Percentiles rank a stretch among this genome's conserved stretches.
These are phyloP conservation scores for Cicer judaicum DNA, from an alignment of 306 rosid genomes.

Conservation along the genomic window DNA sequence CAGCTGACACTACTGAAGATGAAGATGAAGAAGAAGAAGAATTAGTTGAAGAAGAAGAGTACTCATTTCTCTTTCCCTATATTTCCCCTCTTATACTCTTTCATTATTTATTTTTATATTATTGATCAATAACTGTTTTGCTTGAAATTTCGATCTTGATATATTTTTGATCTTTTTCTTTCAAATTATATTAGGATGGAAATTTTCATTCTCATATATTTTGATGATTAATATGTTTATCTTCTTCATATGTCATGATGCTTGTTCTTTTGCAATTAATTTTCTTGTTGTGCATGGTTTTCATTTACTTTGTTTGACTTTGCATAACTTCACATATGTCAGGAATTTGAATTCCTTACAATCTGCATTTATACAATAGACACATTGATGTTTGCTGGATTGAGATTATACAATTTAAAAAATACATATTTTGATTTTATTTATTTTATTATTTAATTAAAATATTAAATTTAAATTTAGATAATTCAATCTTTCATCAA, in stretches of 20 bases:
- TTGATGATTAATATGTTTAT: conserved; percentile 30
- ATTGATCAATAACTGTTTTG: conserved; percentile 28
- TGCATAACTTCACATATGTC: no score
- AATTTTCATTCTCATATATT: no score
- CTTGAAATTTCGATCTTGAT: conserved; percentile 48
- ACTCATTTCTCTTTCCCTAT: conserved; percentile 20
- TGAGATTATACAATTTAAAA: no score
- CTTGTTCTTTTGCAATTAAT: not conserved
- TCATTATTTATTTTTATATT: not conserved
- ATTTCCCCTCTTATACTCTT: conserved; percentile 25
- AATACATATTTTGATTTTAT: not conserved
- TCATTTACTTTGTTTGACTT: not conserved
- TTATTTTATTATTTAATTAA: no score
- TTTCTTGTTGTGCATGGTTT: conserved; percentile 9
- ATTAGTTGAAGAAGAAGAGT: conserved; percentile 44
- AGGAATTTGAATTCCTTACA: no score
- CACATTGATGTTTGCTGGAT: no score
- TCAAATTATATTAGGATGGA: no score
- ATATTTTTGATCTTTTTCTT: no score
- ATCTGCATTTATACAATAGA: no score
- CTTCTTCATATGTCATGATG: conserved; percentile 1
- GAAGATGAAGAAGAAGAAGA: conserved; percentile 34
- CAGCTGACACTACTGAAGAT: conserved; percentile 49
- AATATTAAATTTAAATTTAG: no score
- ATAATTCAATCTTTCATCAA: no score